A percentile compares a stretch with the other conserved stretches of the same genome.
Evolutionary conservation across 768 basidiomycete genomes (phyloP).

Genomic region (Lentinula raphanica): DNA sequence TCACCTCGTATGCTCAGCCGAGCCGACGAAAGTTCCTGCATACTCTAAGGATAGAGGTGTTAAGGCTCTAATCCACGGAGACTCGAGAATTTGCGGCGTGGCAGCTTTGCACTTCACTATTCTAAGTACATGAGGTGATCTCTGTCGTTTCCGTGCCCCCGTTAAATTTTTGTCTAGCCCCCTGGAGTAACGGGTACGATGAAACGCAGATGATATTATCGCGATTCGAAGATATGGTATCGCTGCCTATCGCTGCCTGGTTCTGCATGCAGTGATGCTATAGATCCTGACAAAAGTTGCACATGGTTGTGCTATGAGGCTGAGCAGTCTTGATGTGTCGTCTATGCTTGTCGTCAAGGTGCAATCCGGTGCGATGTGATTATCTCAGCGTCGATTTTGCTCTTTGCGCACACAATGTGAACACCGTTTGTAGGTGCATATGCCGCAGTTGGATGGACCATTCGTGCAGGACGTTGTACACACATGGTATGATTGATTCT

Average conservation of each 20-base stretch:
- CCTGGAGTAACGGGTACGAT: background rate
- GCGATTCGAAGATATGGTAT: background rate
- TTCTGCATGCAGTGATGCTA: background rate
- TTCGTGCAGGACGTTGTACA: background rate
- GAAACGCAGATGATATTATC: background rate
- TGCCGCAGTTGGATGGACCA: background rate
- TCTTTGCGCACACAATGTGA: background rate
- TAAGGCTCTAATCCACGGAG: no score
- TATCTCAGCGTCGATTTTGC: background rate
- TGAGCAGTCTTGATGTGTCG: background rate
- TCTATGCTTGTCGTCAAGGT: no score
- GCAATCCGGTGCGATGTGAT: no score
- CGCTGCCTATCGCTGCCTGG: no score
- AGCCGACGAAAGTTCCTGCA: no score
- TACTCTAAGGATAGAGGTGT: no score
- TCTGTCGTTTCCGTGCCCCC: background rate
- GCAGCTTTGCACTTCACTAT: background rate
- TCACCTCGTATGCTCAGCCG: no score
- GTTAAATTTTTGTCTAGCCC: background rate
- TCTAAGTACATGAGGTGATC: background rate
- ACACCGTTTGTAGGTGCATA: background rate
- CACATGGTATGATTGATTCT: background rate
- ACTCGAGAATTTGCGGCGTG: no score
- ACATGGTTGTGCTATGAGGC: background rate
- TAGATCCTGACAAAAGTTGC: background rate